These are phyloP conservation scores for Mycena sanguinolenta DNA, from an alignment of 768 basidiomycete genomes.

Conservation along the genomic window DNA sequence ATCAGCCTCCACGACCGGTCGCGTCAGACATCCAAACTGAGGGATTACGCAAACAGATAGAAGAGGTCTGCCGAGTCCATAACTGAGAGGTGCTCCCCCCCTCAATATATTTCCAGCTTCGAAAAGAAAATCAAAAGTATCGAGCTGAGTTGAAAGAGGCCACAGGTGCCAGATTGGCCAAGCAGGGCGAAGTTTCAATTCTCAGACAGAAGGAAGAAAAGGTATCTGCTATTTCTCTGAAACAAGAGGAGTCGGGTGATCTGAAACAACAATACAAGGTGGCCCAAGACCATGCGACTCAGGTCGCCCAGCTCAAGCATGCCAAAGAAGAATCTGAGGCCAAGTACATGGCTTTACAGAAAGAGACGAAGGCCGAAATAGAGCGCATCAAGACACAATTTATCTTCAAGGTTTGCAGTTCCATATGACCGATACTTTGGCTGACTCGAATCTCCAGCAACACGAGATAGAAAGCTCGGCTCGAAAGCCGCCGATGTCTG, in stretches of 20 bases:
- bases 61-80: conserved; percentile 57
- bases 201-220: conserved; percentile 77
- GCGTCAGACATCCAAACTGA: conserved; percentile 11
- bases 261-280: conserved; percentile 53
- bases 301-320: conserved; percentile 67
- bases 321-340: conserved; percentile 74
- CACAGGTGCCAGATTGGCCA: conserved; percentile 64
- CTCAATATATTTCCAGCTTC: conserved; percentile 57
- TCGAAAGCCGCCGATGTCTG: conserved; percentile 62
- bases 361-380: conserved; percentile 74
- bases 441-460: conserved; percentile 58
- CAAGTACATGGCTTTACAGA: conserved; percentile 67
- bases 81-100: conserved; percentile 16
- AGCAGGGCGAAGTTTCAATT: conserved; percentile 80
- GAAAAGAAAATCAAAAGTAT: conserved; percentile 61
- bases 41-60: conserved; percentile 52
- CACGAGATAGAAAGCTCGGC: conserved; percentile 73
- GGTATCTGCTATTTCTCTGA: conserved; percentile 50
- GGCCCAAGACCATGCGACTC: conserved; percentile 68
- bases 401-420: conserved; percentile 70
- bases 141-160: conserved; percentile 62
- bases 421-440: conserved; percentile 15
- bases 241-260: background rate
- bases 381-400: conserved; percentile 79
- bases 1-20: conserved; percentile 6